Base-by-base conservation (phyloP, 192 early-diverging fungal species). In the Ramicandelaber brevisporus region DNA sequence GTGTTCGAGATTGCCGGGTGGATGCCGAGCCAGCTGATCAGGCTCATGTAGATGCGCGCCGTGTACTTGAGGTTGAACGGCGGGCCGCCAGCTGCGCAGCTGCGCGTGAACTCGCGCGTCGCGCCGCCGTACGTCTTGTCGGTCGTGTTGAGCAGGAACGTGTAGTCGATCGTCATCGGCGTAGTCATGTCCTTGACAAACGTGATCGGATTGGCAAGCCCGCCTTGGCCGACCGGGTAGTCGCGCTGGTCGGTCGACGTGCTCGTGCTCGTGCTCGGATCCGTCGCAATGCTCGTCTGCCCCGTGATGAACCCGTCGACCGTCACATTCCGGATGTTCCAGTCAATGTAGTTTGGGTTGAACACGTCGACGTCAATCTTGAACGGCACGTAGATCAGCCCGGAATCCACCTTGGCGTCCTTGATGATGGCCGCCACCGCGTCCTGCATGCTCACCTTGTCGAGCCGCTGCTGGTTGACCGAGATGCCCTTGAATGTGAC, bases 241-340 rank as follows among this genome's bases (percentile, higher is more conserved):
- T 55, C 34, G 23, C 6, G 7, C 22, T 37, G 38, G 40, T 36
- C 40, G 17, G 26, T 12, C 6, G 37, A 40, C 1, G 41, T 30
- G 31, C 42, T 44, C 7, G 30, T 28, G 32, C 55, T 22, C 26
- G 36, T 42, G 19, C 57, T 53, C 8, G 36, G 34, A 3, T 53
- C 48, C 0, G 57, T 61, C 21, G 55, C 49, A 27, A 55, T 61
- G 33, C 49, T n/a, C 6, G 37, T 43, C 1, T 38, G 26, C 29
- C 42, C 43, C 7, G 30, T 28, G 32, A 60, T 22, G 28, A 37
- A 44, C 21, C 57, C 57, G 10, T 38, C 37, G 4, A 55, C 48
- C 0, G 57, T 61, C 21, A 61, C 49, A 27, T 61, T 61, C 31
- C 49, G 45, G 37, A 61, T 48, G 4, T 52, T 61, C 57, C 57